Evolutionary conservation across 2,329 filamentous ascomycete species (phyloP).

Genomic region (Alternaria viburni): DNA sequence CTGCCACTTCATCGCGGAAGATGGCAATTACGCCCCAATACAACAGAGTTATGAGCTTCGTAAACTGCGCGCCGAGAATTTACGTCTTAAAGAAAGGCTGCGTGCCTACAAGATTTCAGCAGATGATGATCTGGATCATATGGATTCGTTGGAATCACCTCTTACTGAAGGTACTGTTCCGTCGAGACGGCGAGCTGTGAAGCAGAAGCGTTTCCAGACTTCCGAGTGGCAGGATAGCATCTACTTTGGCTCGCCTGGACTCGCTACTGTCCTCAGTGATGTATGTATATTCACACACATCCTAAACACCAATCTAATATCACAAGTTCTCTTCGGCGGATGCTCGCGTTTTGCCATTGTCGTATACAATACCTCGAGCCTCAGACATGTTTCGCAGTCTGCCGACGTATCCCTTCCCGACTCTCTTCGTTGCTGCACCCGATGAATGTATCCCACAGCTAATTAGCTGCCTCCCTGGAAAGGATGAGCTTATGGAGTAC

Average conservation of each 20-base stretch:
- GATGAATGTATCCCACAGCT: slow-evolving; percentile 46
- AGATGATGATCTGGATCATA: slow-evolving; percentile 45
- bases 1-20: slow-evolving; percentile 56
- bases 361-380: slow-evolving; percentile 52
- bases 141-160: slow-evolving; percentile 29
- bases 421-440: slow-evolving; percentile 48
- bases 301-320: slow-evolving; percentile 19
- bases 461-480: slow-evolving; percentile 48
- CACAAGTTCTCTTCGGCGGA: slow-evolving; percentile 53
- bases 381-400: slow-evolving; percentile 52
- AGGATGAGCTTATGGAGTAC: slow-evolving; percentile 48
- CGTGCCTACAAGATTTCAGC: slow-evolving; percentile 41
- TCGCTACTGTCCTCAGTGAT: slow-evolving; percentile 56
- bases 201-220: slow-evolving; percentile 49
- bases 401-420: slow-evolving; percentile 54
- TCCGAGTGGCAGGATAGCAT: slow-evolving; percentile 53
- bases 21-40: slow-evolving; percentile 55
- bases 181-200: slow-evolving; percentile 29
- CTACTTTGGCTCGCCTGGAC: slow-evolving; percentile 58
- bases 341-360: slow-evolving; percentile 46
- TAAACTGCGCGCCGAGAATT: slow-evolving; percentile 54
- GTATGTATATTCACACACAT: slow-evolving; percentile 33
- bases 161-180: slow-evolving; percentile 24
- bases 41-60: slow-evolving; percentile 57
- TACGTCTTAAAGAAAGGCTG: slow-evolving; percentile 52